Evolutionary conservation across 805 yeast species (phyloP).

Genomic region (Nakazawaea anatomiae): DNA sequence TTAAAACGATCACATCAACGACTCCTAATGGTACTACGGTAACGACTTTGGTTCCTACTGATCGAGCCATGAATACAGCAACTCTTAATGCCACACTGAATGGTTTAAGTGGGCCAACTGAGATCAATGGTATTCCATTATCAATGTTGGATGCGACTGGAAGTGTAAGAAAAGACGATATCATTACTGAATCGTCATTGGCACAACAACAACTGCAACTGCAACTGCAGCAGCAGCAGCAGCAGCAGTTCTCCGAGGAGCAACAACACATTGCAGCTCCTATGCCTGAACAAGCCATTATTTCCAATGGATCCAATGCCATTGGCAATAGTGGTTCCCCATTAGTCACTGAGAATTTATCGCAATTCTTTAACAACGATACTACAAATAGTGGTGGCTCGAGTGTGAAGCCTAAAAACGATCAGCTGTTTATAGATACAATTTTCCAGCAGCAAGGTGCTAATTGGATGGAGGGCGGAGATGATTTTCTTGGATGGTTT

Average conservation of each 20-base stretch:
- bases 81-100: slow-evolving; percentile 52
- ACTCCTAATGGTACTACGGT: slow-evolving; percentile 91
- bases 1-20: slow-evolving; percentile 76
- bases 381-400: neutral
- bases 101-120: slow-evolving; percentile 41
- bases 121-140: slow-evolving; percentile 32
- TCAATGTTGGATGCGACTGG: slow-evolving; percentile 76
- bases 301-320: neutral
- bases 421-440: slow-evolving; percentile 34
- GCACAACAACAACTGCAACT: neutral
- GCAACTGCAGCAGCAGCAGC: neutral
- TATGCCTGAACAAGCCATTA: neutral
- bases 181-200: neutral
- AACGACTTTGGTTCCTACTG: slow-evolving; percentile 84
- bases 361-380: neutral
- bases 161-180: slow-evolving; percentile 26
- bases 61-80: slow-evolving; percentile 63
- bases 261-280: neutral
- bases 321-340: neutral
- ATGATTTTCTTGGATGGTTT: slow-evolving; percentile 93
- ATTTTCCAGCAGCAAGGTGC: slow-evolving; percentile 79
- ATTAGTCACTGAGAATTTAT: neutral
- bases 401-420: neutral
- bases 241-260: neutral
- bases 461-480: slow-evolving; percentile 81